phyloP scores from a whole-genome alignment of 805 yeast genomes.

The Wickerhamiella dianesei region DNA sequence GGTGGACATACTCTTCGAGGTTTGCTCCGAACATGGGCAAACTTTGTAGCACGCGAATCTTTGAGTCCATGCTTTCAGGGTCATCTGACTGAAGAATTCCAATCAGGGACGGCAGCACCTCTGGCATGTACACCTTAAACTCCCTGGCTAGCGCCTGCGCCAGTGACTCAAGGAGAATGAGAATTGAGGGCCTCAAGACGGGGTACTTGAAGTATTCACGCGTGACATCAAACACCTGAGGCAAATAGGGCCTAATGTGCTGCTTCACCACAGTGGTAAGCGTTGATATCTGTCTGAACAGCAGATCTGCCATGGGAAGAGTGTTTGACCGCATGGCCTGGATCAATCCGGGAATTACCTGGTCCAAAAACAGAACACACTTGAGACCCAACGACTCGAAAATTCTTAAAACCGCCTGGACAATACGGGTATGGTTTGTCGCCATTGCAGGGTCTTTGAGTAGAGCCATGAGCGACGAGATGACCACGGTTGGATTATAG shows the following conservation, averaged over 20 bases:
- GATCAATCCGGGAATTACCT: slow-evolving; percentile 77
- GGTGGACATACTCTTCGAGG: slow-evolving; percentile 76
- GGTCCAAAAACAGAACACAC: slow-evolving; percentile 78
- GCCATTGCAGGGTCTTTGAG: slow-evolving; percentile 74
- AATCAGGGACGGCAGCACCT: slow-evolving; percentile 59
- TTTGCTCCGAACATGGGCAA: slow-evolving; percentile 78
- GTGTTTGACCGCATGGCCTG: slow-evolving; percentile 66
- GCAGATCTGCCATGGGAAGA: slow-evolving; percentile 65
- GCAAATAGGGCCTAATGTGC: slow-evolving; percentile 73
- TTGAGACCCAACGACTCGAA: slow-evolving; percentile 79
- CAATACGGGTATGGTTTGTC: slow-evolving; percentile 77
- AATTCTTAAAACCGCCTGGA: slow-evolving; percentile 86
- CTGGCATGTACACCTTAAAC: slow-evolving; percentile 71
- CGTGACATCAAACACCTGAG: slow-evolving; percentile 60
- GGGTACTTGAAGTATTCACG: slow-evolving; percentile 55
- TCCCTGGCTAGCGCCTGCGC: slow-evolving; percentile 84
- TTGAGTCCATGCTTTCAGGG: slow-evolving; percentile 34
- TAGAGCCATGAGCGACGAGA: slow-evolving; percentile 69
- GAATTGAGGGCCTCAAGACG: slow-evolving; percentile 61
- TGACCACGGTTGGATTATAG: slow-evolving; percentile 90
- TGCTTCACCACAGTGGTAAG: slow-evolving; percentile 73
- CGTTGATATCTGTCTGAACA: slow-evolving; percentile 76
- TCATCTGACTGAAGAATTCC: slow-evolving; percentile 58
- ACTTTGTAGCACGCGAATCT: slow-evolving; percentile 58
- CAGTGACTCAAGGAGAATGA: slow-evolving; percentile 68